Evolutionary conservation across 257 asterid species (phyloP), one percentile per base, ranked within the genome.

Genomic region (Nicotiana noctiflora): DNA sequence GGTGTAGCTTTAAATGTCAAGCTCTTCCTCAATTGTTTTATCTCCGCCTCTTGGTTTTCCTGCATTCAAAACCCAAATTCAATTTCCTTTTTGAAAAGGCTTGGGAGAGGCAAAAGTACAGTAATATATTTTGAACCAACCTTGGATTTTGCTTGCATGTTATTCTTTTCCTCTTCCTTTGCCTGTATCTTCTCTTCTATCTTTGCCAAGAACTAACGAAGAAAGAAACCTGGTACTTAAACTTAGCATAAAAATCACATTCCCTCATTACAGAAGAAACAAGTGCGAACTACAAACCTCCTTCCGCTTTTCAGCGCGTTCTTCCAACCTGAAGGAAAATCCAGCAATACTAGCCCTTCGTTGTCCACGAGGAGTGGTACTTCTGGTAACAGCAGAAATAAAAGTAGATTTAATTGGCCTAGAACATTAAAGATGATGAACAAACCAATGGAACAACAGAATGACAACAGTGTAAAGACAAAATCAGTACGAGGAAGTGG

Each of bases 1-100:
- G 98, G 97, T 44, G 98, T 83, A 53, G 98, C 98, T 90, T 90
- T 94, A 82, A 94, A 94, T 25, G 90, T 86, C 88, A 94, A 84
- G 83, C 90, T 90, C 89, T 91, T 93, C 81, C 98, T 87, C 77
- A 90, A 86, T 81, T 90, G 91, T 92, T 89, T 94, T 60, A 93
- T 91, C 85, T 92, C 98, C 0, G 94, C 98, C 70, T 91, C 97
- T 79, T 89, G 93, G 82, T 52, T 86, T 89, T 93, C 98, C 98
- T 94, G 81, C 15, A 75, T 81, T 13, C 62, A 75, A 56, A 40
- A 59, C 49, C 79, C 68, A 75, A 75, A 31, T 57, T 19, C 75
- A 11, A 15, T 1, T 40, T 7, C 7, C 1, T 37, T 40, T 40
- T 1, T 1, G 5, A 52, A 62, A 12, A 27, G 2, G 2, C 1